phyloP scores from a whole-genome alignment of 2,329 filamentous ascomycete species.

The Claviceps lovelessii region DNA sequence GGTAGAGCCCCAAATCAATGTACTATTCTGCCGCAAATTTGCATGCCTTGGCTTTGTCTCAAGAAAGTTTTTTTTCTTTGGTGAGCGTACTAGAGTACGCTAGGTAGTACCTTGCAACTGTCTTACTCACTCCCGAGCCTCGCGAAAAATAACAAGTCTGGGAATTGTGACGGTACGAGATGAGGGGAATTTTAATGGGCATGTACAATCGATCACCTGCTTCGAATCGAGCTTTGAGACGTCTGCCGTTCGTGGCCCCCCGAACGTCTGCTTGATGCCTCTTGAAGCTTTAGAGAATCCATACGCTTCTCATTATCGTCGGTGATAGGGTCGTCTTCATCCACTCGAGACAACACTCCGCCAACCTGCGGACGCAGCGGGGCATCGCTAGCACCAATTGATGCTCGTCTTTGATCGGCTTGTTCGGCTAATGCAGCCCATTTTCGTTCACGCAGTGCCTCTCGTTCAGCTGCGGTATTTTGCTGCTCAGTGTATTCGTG shows the following conservation, averaged over 20 bases:
- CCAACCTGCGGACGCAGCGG: slow-evolving; percentile 24
- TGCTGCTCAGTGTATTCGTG: slow-evolving; percentile 96
- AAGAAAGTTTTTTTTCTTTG: background rate
- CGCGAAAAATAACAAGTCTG: background rate
- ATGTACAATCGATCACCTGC: slow-evolving; percentile 26
- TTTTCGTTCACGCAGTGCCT: slow-evolving; percentile 67
- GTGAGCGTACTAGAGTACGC: background rate
- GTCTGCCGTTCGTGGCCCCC: slow-evolving; percentile 44
- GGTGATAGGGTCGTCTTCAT: slow-evolving; percentile 65
- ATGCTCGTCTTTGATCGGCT: slow-evolving; percentile 52
- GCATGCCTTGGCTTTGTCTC: background rate
- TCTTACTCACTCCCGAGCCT: background rate
- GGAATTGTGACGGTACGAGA: background rate
- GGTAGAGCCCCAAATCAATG: background rate
- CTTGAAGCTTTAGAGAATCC: slow-evolving; percentile 80
- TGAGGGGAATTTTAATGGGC: background rate
- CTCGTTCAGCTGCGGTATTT: slow-evolving; percentile 74
- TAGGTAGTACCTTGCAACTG: background rate
- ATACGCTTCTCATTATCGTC: slow-evolving; percentile 78
- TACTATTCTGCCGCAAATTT: background rate
- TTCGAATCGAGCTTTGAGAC: slow-evolving; percentile 40
- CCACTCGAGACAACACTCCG: slow-evolving; percentile 35
- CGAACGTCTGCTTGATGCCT: slow-evolving; percentile 49
- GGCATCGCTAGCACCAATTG: slow-evolving; percentile 18
- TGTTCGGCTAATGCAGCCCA: slow-evolving; percentile 79